A percentile compares a stretch with the other conserved stretches of the same genome.
These are phyloP conservation scores for Fusarium euwallaceae DNA, from an alignment of 2,329 filamentous ascomycete genomes.

Conservation along the genomic window DNA sequence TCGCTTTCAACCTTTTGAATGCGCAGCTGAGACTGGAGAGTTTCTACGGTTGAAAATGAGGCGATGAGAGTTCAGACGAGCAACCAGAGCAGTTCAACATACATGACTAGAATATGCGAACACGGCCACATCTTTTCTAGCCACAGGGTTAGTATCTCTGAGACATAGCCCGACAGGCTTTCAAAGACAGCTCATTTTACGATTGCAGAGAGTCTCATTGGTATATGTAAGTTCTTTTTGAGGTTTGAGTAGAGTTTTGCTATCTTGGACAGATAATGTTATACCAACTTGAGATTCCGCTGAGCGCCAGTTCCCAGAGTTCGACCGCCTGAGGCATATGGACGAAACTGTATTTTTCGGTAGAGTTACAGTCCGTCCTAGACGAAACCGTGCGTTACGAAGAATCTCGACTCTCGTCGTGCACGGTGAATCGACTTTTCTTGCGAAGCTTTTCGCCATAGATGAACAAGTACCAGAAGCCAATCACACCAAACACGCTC, in stretches of 20 bases:
- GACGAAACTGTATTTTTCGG: not conserved
- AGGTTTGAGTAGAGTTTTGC: not conserved
- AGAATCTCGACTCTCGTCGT: not conserved
- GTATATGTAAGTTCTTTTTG: not conserved
- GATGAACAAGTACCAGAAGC: not conserved
- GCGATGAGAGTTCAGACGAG: not conserved
- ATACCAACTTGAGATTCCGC: not conserved
- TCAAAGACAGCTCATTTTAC: not conserved
- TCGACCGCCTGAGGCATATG: not conserved
- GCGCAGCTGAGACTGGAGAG: not conserved
- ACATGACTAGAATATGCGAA: not conserved
- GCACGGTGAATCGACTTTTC: not conserved
- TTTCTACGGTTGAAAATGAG: not conserved
- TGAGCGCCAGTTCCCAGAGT: not conserved
- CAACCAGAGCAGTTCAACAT: not conserved
- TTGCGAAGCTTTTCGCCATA: not conserved
- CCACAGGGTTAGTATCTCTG: not conserved
- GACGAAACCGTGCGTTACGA: not conserved
- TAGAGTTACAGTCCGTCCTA: too few species aligned
- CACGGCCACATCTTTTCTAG: not conserved
- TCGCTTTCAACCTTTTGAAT: not conserved
- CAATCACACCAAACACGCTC: not conserved
- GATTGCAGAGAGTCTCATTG: not conserved
- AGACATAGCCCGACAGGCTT: not conserved
- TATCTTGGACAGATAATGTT: not conserved